Base-by-base conservation (phyloP, 768 basidiomycete genomes). In the Serendipita sp. region DNA sequence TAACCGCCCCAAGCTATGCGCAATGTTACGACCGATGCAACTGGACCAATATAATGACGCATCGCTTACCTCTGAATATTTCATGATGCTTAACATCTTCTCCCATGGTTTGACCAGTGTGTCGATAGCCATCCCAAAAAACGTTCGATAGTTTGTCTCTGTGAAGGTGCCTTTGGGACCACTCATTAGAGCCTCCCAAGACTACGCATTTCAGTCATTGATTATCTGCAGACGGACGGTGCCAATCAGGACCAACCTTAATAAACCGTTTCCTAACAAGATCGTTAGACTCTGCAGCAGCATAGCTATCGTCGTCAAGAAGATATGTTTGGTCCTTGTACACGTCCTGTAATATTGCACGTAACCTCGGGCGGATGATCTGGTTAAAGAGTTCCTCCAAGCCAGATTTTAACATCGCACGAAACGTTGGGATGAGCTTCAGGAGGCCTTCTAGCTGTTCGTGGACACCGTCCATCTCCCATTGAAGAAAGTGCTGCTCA, bases 321-420 rank as follows among this genome's bases (percentile, higher is more conserved):
- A 88, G 73, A 71, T 99, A 98, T 3, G 84, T 83, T 4, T 92
- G 81, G 68, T 94, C 94, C 71, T 86, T 92, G 75, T 95, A 96
- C 4, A 92, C 82, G 67, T 98, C 96, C 3, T 83, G 75, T 54
- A 97, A 79, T 53, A 98, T 77, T 41, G 83, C 88, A 30, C 96
- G 84, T 56, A 99, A 74, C 66, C 85, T 86, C 0, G 96, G 94
- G 18, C 94, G 82, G 69, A 94, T 80, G 8, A 97, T 78, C 71
- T 98, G 95, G 70, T 93, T 97, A 78, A 98, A 97, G 44, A 98
- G 78, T 69, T 95, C 92, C 69, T 99, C 96, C 32, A 96, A 77
- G 15, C 94, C 91, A 2, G 81, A 77, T 73, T 86, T 85, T 60
- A 92, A 76, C 0, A 85, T 83, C 1, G 84, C 80, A 46, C 85